Evolutionary conservation across 352 stramenopile genomes (phyloP), one percentile per base, ranked within the genome.

Genomic region (Globisporangium viniferum): DNA sequence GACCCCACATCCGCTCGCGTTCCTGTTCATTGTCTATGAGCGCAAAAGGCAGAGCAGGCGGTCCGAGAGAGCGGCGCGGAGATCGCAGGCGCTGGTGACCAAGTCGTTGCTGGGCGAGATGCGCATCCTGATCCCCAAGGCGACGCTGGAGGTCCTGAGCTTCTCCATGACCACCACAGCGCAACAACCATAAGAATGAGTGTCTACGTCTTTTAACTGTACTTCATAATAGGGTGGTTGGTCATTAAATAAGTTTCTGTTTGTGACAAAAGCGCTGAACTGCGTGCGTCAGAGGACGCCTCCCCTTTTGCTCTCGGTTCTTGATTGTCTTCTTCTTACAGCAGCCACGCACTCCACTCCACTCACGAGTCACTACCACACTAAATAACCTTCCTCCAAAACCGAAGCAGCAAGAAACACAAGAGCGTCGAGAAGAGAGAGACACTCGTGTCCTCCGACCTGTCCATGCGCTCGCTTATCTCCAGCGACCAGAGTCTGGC

Each of bases 401-500:
- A 35, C 36, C 35, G 36, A 64, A 36, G 5, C 36, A 54, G 39
- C 31, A 53, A 33, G 53, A 10, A 44, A 35, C 3, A 57, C 14
- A 60, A 60, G 35, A 63, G 58, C 9, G 35, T 53, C n/a, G n/a
- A 63, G 41, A 63, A 53, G 58, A 36, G 36, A 27, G 10, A 31
- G 7, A 64, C 54, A 35, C 54, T 24, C 9, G 18, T 39, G 24
- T 39, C 53, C 53, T 33, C 12, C 29, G 20, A 27, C 54, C 15
- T 29, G 24, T 31, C 24, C 46, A 46, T 18, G 22, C 14, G 36
- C 65, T 73, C 14, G 36, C 65, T 73, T 85, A 91, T 82, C 83
- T 84, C 83, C 83, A 91, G 46, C 81, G 80, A 24, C 82, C 82
- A 66, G 80, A 89, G 51, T 91, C 81, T 35, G 81, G 83, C 14